These are phyloP conservation scores for Dothideomycetes sp. DNA, from an alignment of 2,329 filamentous ascomycete species.

Conservation along the genomic window DNA sequence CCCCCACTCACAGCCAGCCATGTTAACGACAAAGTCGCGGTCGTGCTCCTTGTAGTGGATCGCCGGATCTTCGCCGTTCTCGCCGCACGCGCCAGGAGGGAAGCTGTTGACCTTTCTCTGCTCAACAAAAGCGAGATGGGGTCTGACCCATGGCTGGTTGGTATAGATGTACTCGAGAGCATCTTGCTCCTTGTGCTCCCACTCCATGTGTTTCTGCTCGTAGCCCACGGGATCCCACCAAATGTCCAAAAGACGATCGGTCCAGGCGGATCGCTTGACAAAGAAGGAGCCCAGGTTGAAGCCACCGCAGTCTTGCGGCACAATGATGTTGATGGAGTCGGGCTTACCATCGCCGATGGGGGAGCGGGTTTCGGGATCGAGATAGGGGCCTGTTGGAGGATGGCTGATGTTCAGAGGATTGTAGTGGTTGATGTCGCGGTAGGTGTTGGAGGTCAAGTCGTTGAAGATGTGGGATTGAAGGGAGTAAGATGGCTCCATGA, in stretches of 20 bases:
- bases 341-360: constrained; percentile 64
- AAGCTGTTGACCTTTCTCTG: constrained; percentile 94
- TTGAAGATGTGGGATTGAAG: constrained; percentile 87
- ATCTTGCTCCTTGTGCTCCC: constrained; percentile 98
- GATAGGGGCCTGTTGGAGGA: constrained; percentile 55
- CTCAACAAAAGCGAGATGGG: constrained; percentile 77
- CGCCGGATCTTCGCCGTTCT: constrained; percentile 57
- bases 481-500: constrained; percentile 92
- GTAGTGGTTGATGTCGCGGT: constrained; percentile 92
- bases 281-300: constrained; percentile 98
- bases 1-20: constrained; percentile 96
- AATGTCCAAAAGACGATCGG: constrained; percentile 80
- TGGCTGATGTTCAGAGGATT: constrained; percentile 92
- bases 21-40: constrained; percentile 90
- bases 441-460: constrained; percentile 59
- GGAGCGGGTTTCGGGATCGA: constrained; percentile 65
- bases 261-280: constrained; percentile 73
- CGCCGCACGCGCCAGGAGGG: constrained; percentile 77
- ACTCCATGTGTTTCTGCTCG: constrained; percentile 97
- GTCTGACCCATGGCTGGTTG: constrained; percentile 84
- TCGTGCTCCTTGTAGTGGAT: constrained; percentile 82
- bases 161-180: constrained; percentile 85
- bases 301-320: constrained; percentile 88
- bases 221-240: constrained; percentile 99
- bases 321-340: constrained; percentile 73